Base-by-base conservation (phyloP, 2,329 filamentous ascomycete genomes). In the Huntiella moniliformis region DNA sequence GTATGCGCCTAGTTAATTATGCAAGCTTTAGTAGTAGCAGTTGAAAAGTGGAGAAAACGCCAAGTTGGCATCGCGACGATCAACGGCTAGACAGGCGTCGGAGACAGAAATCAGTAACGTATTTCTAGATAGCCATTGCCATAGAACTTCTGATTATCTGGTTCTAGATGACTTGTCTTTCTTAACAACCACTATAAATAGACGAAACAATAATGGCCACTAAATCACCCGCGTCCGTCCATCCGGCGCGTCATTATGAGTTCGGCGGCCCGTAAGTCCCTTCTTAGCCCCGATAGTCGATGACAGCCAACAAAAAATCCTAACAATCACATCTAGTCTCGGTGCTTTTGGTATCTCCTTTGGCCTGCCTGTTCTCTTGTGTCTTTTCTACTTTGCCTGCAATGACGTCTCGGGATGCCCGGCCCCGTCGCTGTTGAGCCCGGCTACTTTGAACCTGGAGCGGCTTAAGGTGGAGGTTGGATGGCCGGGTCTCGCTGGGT, bases 361-460 rank as follows among this genome's bases (percentile, higher is more conserved):
- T 55, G 78, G 79, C 47, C 74, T 95, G 1, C 88, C 88, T 0
- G 50, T 86, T 37, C 70, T 87, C 52, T 73, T 85, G 54, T 93
- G 91, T 63, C 59, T 77, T 54, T 79, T 88, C 57, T 71, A 78
- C 40, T 93, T 95, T 58, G 67, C 80, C 55, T 95, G 88, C 71
- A 96, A 95, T 64, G 87, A 96, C 60, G 67, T 92, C 52, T 80
- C 84, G 6, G 88, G 91, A 49, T 96, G 91, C 58, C 91, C 88
- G 40, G 79, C 83, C 2, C 85, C 87, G 3, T 85, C 82, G 3
- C 68, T 88, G 6, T 70, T 93, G 34, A 69, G 71, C 53, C 86
- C 82, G 31, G 77, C 71, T 47, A 80, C 73, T 6, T 64, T 94
- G 50, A 77, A 77, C 37, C 65, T 86, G 41, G 73, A 79, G 15